Base-by-base conservation (phyloP, 2,329 filamentous ascomycete genomes). In the Claviceps purpurea region DNA sequence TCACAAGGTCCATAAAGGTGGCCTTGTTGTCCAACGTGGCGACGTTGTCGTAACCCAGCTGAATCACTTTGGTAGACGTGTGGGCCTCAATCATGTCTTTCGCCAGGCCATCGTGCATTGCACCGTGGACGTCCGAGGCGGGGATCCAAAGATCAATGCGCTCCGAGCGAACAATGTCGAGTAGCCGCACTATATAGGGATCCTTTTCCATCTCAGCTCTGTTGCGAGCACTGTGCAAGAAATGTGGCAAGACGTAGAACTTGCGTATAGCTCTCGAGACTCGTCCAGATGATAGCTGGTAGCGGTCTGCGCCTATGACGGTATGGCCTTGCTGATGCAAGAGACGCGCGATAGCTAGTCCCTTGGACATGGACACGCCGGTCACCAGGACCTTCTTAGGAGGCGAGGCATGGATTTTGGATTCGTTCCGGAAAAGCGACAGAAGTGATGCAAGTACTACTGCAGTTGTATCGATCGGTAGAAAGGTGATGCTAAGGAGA, bases 281-380 rank as follows among this genome's bases (percentile, higher is more conserved):
- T 18, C 79, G 73, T 3, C 80, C 81, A 5, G 73, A 68, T 1
- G 74, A 73, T 0, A 73, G 53, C 1, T 70, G 65, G 47, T 78
- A 73, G 50, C 82, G 78, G 60, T 88, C 85, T 11, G 84, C 84
- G 4, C 84, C 85, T 42, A 89, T 75, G 41, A 89, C 84, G n/a
- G 74, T 73, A 62, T 89, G 82, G 2, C 83, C 82, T 1, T 75
- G 73, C 24, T 75, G 65, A 57, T 84, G 73, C 64, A 89, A 84
- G 3, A 77, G 65, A 38, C 86, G 77, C 4, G 85, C 82, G 8
- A 90, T 68, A 0, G 72, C 69, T 3, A 89, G 71, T 4, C 84
- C 85, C 62, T 88, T 86, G 44, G 78, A 74, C 76, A 87, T 89
- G 46, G 80, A 79, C 2, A 89, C 73, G 2, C 86, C 85, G 0